phyloP scores from a whole-genome alignment of 2,329 filamentous ascomycete genomes.

The Cladophialophora chaetospira region DNA sequence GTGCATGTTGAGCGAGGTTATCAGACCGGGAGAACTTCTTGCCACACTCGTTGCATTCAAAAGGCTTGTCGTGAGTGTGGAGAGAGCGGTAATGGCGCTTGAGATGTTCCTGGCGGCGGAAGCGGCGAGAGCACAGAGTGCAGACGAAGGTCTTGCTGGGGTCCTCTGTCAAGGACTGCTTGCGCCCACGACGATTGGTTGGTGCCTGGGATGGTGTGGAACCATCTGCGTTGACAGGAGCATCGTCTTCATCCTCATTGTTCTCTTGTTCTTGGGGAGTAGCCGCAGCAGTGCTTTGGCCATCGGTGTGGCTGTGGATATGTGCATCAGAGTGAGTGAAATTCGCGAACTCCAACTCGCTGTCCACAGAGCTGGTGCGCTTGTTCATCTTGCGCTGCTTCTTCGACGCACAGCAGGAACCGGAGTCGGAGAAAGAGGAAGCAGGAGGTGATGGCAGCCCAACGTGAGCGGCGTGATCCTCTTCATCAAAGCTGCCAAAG shows the following conservation, averaged over 20 bases:
- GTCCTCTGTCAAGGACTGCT: constrained; percentile 97
- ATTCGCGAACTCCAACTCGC: constrained; percentile 37
- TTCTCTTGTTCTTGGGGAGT: constrained; percentile 47
- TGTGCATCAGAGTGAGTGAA: constrained; percentile 38
- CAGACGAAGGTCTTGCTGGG: constrained; percentile 98
- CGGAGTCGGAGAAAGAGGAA: constrained; percentile 58
- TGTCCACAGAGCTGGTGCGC: constrained; percentile 36
- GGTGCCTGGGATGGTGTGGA: constrained; percentile 45
- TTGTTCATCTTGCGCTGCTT: constrained; percentile 47
- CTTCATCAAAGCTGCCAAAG: constrained; percentile 74
- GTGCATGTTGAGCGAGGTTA: constrained; percentile 93
- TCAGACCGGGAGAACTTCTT: constrained; percentile 99
- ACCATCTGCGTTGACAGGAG: constrained; percentile 34
- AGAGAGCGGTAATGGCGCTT: constrained; percentile 98
- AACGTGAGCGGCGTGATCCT: constrained; percentile 61
- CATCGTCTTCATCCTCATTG: constrained; percentile 49
- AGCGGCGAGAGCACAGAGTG: constrained; percentile 92
- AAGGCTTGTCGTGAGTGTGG: constrained; percentile 98
- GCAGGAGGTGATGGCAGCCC: constrained; percentile 65
- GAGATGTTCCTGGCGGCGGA: constrained; percentile 96
- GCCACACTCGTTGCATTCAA: constrained; percentile 94
- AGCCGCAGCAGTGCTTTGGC: constrained; percentile 42
- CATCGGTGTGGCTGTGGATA: constrained; percentile 47
- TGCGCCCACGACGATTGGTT: constrained; percentile 88
- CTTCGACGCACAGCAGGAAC: constrained; percentile 39